A percentile compares a stretch with the other conserved stretches of the same genome.
Evolutionary conservation across 352 stramenopile species (phyloP).

Genomic region (Saprolegnia parasitica): DNA sequence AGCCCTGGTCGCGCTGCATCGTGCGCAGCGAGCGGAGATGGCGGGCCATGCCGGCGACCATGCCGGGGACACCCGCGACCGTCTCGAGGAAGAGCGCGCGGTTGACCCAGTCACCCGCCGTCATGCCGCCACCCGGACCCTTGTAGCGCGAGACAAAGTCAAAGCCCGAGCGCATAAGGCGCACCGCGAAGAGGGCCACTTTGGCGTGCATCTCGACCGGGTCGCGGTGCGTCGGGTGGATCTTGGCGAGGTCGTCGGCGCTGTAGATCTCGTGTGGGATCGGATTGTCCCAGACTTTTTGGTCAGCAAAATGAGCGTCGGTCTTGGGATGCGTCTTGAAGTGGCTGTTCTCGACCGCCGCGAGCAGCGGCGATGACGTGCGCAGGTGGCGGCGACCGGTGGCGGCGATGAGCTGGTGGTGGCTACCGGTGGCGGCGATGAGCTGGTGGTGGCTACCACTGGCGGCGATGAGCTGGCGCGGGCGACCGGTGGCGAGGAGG

Average conservation of each 20-base stretch:
- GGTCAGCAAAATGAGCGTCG: conserved; percentile 13
- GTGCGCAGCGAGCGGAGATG: conserved; percentile 76
- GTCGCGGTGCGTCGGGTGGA: conserved; percentile 39
- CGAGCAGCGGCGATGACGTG: too few species aligned
- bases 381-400: too few species aligned
- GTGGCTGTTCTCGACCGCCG: neutral
- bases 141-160: conserved; percentile 50
- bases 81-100: conserved; percentile 74
- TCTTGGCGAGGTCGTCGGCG: conserved; percentile 34
- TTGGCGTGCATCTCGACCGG: conserved; percentile 39
- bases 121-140: conserved; percentile 49
- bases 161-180: conserved; percentile 43
- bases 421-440: too few species aligned
- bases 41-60: conserved; percentile 60
- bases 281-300: conserved; percentile 38
- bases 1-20: conserved; percentile 80
- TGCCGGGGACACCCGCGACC: conserved; percentile 60
- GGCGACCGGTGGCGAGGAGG: too few species aligned
- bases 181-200: conserved; percentile 39
- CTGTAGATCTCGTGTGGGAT: conserved; percentile 44
- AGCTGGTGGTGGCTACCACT: too few species aligned
- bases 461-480: too few species aligned
- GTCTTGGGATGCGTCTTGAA: conserved; percentile 28
- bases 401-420: too few species aligned
- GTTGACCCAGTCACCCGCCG: conserved; percentile 53